Percentiles rank a stretch among this genome's conserved stretches.
Conservation (phyloP, 129 eudicot species). For the Artemisia argyi region DNA sequence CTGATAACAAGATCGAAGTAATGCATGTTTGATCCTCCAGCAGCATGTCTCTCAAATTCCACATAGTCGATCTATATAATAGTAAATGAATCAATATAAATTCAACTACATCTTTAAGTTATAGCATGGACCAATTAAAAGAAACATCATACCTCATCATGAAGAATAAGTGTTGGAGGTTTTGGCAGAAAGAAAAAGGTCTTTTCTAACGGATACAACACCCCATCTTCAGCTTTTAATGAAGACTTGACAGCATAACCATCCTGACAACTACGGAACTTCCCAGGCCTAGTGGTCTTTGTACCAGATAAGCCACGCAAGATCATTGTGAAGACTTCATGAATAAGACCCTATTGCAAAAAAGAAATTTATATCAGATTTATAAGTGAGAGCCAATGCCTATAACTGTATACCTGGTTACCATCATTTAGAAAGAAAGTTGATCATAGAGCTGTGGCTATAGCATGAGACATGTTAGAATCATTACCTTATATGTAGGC, state of each 20-base stretch:
- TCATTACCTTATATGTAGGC: constrained; percentile 65
- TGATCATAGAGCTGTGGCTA: constrained; percentile 1
- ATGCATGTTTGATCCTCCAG: constrained; percentile 97
- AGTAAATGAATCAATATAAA: not conserved
- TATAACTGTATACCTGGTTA: not conserved
- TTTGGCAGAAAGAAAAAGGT: constrained; percentile 95
- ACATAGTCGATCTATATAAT: constrained; percentile 77
- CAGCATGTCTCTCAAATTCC: constrained; percentile 95
- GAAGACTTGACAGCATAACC: constrained; percentile 98
- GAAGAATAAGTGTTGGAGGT: constrained; percentile 97
- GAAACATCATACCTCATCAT: constrained; percentile 69
- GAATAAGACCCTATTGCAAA: constrained; percentile 70
- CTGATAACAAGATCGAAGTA: constrained; percentile 87
- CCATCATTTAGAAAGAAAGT: not conserved
- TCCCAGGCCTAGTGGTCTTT: constrained; percentile 88
- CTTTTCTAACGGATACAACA: constrained; percentile 92
- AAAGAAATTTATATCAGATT: not conserved
- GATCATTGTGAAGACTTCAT: constrained; percentile 76
- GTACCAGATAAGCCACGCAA: constrained; percentile 91
- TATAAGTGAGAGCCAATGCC: not conserved
- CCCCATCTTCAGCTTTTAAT: constrained; percentile 95
- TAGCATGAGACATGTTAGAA: not conserved
- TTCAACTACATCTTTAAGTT: constrained; percentile 14
- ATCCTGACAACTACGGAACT: constrained; percentile 84
- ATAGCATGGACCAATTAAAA: not conserved